These are phyloP conservation scores for Aspergillus intermedius DNA, from an alignment of 2,329 filamentous ascomycete species.

Conservation along the genomic window DNA sequence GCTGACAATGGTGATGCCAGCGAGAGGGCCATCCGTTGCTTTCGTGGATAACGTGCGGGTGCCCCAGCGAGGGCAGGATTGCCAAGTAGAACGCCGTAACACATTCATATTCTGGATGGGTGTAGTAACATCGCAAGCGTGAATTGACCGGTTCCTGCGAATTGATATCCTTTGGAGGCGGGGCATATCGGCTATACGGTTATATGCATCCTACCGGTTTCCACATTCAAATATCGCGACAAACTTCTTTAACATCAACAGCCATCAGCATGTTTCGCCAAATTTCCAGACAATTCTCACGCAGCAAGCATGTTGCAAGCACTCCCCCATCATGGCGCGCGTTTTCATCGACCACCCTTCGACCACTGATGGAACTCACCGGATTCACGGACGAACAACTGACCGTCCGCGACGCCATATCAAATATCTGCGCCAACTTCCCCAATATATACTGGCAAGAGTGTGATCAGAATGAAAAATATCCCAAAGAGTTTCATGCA, in stretches of 20 bases:
- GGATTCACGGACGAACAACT: slow-evolving; percentile 69
- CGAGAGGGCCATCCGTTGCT: slow-evolving; percentile 21
- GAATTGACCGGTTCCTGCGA: too few species aligned
- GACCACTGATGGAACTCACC: slow-evolving; percentile 60
- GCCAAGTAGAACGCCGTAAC: not conserved
- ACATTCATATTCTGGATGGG: not conserved
- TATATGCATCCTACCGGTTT: not conserved
- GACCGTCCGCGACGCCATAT: slow-evolving; percentile 63
- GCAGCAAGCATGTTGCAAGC: not conserved
- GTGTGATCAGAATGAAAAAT: slow-evolving; percentile 61
- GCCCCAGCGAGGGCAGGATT: not conserved
- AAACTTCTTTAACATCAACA: not conserved
- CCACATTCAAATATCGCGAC: not conserved
- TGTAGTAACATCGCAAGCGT: not conserved
- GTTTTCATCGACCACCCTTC: slow-evolving; percentile 29
- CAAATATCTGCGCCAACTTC: slow-evolving; percentile 62
- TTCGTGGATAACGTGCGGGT: not conserved
- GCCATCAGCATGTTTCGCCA: not conserved
- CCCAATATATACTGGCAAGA: slow-evolving; percentile 69
- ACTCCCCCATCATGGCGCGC: not conserved
- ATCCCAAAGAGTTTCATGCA: slow-evolving; percentile 70
- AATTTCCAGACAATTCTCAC: not conserved
- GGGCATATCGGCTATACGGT: not conserved
- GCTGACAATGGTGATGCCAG: slow-evolving; percentile 47
- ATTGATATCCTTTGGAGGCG: not conserved